Evolutionary conservation across 805 yeast genomes (phyloP).

Genomic region (Naumovozyma castellii): DNA sequence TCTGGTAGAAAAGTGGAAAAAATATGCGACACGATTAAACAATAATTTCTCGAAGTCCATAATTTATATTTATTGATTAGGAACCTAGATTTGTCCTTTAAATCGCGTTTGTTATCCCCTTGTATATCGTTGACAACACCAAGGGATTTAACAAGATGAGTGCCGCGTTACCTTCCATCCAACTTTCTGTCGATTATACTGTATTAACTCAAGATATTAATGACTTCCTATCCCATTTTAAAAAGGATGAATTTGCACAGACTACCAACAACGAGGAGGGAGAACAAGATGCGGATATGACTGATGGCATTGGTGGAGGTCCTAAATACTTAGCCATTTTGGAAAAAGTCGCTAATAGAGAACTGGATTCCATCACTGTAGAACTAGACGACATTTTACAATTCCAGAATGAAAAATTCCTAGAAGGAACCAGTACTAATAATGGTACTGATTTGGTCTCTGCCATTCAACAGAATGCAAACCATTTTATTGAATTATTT

Average conservation of each 20-base stretch:
- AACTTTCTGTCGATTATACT: constrained; percentile 63
- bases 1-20: not conserved
- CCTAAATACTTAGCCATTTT: constrained; percentile 69
- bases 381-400: constrained; percentile 77
- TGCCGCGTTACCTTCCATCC: constrained; percentile 49
- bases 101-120: too few species aligned
- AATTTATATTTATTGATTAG: too few species aligned
- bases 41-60: too few species aligned
- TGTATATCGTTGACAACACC: too few species aligned
- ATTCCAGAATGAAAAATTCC: constrained; percentile 45
- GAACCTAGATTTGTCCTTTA: too few species aligned
- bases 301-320: constrained; percentile 33
- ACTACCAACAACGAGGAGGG: constrained; percentile 20
- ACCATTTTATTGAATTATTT: constrained; percentile 71
- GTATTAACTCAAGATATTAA: constrained; percentile 48
- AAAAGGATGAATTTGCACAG: constrained; percentile 24
- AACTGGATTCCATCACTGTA: constrained; percentile 52
- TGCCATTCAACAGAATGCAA: constrained; percentile 57
- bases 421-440: constrained; percentile 10
- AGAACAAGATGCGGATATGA: constrained; percentile 20
- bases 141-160: constrained; percentile 12
- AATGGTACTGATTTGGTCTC: constrained; percentile 22
- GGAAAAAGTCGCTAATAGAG: constrained; percentile 80
- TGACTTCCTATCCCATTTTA: constrained; percentile 63
- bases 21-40: too few species aligned